Base-by-base conservation (phyloP, 1,139 yeast genomes). In the Keqinozyma sinolaborantium region DNA sequence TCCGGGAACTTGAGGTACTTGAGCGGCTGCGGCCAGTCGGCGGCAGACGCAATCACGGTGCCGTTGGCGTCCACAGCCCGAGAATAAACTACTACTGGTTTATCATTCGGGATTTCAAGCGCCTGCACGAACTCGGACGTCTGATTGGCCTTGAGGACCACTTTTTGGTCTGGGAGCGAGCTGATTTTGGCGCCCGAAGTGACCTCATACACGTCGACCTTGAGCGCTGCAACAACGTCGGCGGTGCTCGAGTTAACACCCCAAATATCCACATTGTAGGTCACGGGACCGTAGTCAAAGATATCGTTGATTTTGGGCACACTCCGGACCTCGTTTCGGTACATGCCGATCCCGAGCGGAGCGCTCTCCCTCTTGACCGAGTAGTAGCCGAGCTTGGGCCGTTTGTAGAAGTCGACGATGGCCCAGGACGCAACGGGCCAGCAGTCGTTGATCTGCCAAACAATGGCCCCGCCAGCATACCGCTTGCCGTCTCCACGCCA, bases 11-110 rank as follows among this genome's bases (percentile, higher is more conserved):
- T 47, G 23, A 67, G 47, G 39, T 65, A 58, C 42, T 73, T 73
- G 38, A 73, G 51, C 10, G 79, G 79, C 43, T 73, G 77, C 3
- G 79, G 78, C 78, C 79, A 73, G 40, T 70, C 75, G 9, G 59
- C 55, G 6, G 65, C 60, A 31, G 61, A 46, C 7, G 67, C 58
- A 13, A 67, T 33, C 5, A 53, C 39, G 4, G 38, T 19, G 6
- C 47, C 49, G 8, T 45, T 28, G 13, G 31, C 30, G 16, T 38
- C 34, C 18, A 48, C 39, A 25, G 52, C 34, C 25, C 53, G 32
- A 31, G 47, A 36, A 35, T 48, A 45, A 9, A 56, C 50, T 3
- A 52, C 60, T 3, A 48, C 44, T 7, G 50, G 50, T 11, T 36
- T 26, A 3, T 47, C 44, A 16, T 46, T 38, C 10, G 50, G 28